A percentile compares a stretch with the other conserved stretches of the same genome.
Evolutionary conservation across 345 rosid genomes (phyloP).

Genomic region (Hirschfeldia incana): DNA sequence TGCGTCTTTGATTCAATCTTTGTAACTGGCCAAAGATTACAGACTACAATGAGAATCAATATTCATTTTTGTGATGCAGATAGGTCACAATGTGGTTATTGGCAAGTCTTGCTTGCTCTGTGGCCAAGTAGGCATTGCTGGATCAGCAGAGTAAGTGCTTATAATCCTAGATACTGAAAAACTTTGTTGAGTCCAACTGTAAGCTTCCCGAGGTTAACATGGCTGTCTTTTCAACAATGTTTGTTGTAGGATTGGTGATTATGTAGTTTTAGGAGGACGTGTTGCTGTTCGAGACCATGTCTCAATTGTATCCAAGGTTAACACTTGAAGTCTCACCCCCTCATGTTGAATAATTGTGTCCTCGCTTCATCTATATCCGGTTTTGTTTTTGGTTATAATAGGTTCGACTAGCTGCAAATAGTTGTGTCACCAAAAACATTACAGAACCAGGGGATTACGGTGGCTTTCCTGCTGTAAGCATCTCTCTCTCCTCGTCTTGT

Average conservation of each 20-base stretch:
- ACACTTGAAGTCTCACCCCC: slow-evolving; percentile 1
- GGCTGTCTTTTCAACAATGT: neutral
- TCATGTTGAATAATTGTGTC: neutral
- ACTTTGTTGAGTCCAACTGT: too few species aligned
- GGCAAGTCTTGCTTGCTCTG: slow-evolving; percentile 83
- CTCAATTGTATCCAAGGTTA: slow-evolving; percentile 67
- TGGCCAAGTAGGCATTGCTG: slow-evolving; percentile 92
- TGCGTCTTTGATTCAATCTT: slow-evolving; percentile 24
- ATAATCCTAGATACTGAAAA: neutral
- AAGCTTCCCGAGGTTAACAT: too few species aligned
- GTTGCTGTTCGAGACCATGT: slow-evolving; percentile 82
- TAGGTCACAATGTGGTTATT: slow-evolving; percentile 78
- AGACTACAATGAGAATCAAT: neutral
- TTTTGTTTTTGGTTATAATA: slow-evolving; percentile 27
- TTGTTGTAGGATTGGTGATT: slow-evolving; percentile 69
- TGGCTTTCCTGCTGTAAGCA: slow-evolving; percentile 87
- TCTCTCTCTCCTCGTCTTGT: neutral
- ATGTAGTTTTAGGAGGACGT: slow-evolving; percentile 70
- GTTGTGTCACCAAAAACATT: slow-evolving; percentile 75
- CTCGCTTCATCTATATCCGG: neutral
- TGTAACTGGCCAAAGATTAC: slow-evolving; percentile 3
- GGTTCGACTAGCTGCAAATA: slow-evolving; percentile 81
- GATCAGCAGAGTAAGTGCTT: slow-evolving; percentile 66
- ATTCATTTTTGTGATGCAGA: slow-evolving; percentile 46
- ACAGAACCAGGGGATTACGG: slow-evolving; percentile 81